Percentiles rank a stretch among this genome's conserved stretches.
Evolutionary conservation across 306 rosid genomes (phyloP).

Genomic region (Trifolium pratense): DNA sequence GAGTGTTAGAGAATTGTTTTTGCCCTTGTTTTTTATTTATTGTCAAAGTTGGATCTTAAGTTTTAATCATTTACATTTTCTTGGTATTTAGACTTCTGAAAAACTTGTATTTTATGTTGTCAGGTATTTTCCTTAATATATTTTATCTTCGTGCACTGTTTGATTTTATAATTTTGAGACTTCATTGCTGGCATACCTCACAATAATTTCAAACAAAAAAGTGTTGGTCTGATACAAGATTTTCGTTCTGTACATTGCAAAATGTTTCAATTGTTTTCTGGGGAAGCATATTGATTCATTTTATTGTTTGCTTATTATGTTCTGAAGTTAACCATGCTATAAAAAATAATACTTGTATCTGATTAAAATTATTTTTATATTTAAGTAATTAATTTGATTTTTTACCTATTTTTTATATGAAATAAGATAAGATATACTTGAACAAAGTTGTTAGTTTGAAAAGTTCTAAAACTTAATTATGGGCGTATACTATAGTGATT

Average conservation of each 20-base stretch:
- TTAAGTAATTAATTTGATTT: too few relatives aligned
- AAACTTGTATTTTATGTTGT: slow-evolving; percentile 11
- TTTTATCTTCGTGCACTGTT: not conserved
- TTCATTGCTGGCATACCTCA: not conserved
- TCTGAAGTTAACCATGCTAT: too few relatives aligned
- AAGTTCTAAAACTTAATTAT: too few relatives aligned
- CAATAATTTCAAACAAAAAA: not conserved
- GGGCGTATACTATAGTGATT: too few relatives aligned
- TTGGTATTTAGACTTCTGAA: slow-evolving; percentile 22
- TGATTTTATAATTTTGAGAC: slow-evolving; percentile 6
- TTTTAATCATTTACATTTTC: slow-evolving; percentile 1
- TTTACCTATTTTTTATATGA: too few relatives aligned
- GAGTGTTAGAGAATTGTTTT: slow-evolving; percentile 23
- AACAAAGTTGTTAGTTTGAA: too few relatives aligned
- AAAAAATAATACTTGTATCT: too few relatives aligned
- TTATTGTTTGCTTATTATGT: not conserved
- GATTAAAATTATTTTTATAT: too few relatives aligned
- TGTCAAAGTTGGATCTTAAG: slow-evolving; percentile 9
- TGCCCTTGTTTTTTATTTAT: slow-evolving; percentile 17
- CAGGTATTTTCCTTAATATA: slow-evolving; percentile 15
- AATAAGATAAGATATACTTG: too few relatives aligned
- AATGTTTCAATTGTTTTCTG: too few relatives aligned
- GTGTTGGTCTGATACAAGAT: not conserved
- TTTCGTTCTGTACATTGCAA: not conserved
- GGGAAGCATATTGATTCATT: not conserved